Evolutionary conservation across 805 yeast species (phyloP), one percentile per base, ranked within the genome.

Genomic region (Yamadazyma takamatsuzukensis): DNA sequence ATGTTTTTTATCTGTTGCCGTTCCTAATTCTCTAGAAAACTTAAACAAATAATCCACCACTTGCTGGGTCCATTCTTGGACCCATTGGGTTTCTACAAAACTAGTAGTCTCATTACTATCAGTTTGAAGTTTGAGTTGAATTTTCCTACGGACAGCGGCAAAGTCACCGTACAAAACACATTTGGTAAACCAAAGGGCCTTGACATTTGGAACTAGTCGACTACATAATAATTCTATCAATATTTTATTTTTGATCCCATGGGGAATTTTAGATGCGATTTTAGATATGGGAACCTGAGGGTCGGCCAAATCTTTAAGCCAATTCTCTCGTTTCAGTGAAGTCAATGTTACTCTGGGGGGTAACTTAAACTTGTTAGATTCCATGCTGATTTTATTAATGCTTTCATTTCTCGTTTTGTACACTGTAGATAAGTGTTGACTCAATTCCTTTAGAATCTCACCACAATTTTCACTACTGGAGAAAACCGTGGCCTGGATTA

Each of bases 331-430:
- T 52, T 85, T 84, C 49, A 80, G 82, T 39, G 89, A 95, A 0
- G 97, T 89, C 18, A 90, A 57, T 0, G 96, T 90, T 17, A 90
- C 95, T 41, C 96, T 66, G 9, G 95, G 89, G 1, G 95, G 95
- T 5, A 90, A 84, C 41, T 76, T 80, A 60, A 78, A 85, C 5
- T 48, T 53, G 31, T 61, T 59, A 15, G 64, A 51, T n/a, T 48
- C 55, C 32, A 30, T 45, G 26, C 47, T 44, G 36, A 66, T 60
- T 39, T 64, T 63, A 38, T 66, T 66, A 34, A 65, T 64, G 17
- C 51, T 53, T 27, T 64, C 70, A 34, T 64, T 64, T 26, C 72
- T 39, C 8, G 62, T 52, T 33, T 51, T 50, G 33, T 61, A 65
- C 2, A 64, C 61, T 25, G 55, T 53, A 7, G 68, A 52, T 24